Conservation (phyloP, 2,329 filamentous ascomycete genomes). For the Colletotrichum sp. region DNA sequence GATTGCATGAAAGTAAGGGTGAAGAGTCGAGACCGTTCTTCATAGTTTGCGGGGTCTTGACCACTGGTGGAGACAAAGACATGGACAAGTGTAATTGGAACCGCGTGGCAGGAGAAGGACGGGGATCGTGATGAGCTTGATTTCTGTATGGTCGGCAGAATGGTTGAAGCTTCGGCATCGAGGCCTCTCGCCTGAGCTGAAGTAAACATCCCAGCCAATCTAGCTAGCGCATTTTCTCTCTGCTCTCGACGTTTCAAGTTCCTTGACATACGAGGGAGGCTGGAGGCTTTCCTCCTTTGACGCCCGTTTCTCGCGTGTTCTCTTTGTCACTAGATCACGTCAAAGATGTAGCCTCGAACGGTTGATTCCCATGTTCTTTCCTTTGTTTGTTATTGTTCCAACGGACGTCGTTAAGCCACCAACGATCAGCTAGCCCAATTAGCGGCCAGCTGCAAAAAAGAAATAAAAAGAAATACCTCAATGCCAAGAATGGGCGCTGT, state of each 20-base stretch:
- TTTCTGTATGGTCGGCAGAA: background rate
- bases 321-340: background rate
- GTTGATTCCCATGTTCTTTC: background rate
- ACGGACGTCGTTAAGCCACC: background rate
- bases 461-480: background rate
- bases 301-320: background rate
- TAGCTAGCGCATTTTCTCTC: background rate
- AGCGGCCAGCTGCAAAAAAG: background rate
- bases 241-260: background rate
- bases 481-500: background rate
- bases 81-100: background rate
- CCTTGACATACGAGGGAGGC: background rate
- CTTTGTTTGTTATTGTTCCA: background rate
- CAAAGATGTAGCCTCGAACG: background rate
- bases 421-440: background rate
- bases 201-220: background rate
- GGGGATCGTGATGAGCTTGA: background rate
- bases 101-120: background rate
- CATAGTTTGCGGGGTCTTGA: background rate
- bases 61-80: background rate
- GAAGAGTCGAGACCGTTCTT: background rate
- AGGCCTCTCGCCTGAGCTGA: background rate
- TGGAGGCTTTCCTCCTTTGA: background rate
- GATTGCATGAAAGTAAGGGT: conserved; percentile 20
- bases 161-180: background rate